Evolutionary conservation across 768 basidiomycete species (phyloP).

Genomic region (Boletus sp.): DNA sequence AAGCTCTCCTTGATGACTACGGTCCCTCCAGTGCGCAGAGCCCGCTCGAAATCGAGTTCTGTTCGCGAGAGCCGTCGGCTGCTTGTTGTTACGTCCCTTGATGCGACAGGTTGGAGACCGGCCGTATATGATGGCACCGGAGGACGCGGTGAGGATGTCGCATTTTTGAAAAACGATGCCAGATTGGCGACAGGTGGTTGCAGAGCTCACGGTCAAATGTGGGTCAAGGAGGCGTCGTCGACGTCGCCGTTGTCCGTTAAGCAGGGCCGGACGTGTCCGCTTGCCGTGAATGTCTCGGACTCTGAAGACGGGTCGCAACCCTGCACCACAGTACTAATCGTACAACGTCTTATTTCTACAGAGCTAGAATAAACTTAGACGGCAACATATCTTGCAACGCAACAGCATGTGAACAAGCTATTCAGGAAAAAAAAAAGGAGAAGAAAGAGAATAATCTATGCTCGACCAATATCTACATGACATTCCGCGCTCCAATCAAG

Average conservation of each 20-base stretch:
- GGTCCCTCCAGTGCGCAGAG: constrained; percentile 62
- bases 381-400: constrained; percentile 22
- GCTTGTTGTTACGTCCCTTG: constrained; percentile 42
- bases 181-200: constrained; percentile 39
- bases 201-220: background rate
- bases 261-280: background rate
- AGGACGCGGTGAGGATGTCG: constrained; percentile 43
- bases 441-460: constrained; percentile 33
- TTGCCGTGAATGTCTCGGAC: constrained; percentile 1
- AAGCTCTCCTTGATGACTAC: constrained; percentile 66
- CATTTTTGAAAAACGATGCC: constrained; percentile 63
- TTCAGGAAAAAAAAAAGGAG: constrained; percentile 3
- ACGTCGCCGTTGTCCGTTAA: constrained; percentile 12
- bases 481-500: constrained; percentile 34
- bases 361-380: constrained; percentile 31
- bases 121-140: constrained; percentile 45
- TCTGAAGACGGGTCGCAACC: constrained; percentile 12
- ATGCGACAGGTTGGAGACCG: constrained; percentile 55
- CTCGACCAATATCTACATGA: constrained; percentile 28
- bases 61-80: constrained; percentile 64
- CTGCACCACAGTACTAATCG: constrained; percentile 19
- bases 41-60: constrained; percentile 81
- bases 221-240: constrained; percentile 9
- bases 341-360: constrained; percentile 31
- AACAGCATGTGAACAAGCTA: constrained; percentile 20